A percentile compares a stretch with the other conserved stretches of the same genome.
Evolutionary conservation across 306 rosid species (phyloP).

Genomic region (Erythrophleum fordii): DNA sequence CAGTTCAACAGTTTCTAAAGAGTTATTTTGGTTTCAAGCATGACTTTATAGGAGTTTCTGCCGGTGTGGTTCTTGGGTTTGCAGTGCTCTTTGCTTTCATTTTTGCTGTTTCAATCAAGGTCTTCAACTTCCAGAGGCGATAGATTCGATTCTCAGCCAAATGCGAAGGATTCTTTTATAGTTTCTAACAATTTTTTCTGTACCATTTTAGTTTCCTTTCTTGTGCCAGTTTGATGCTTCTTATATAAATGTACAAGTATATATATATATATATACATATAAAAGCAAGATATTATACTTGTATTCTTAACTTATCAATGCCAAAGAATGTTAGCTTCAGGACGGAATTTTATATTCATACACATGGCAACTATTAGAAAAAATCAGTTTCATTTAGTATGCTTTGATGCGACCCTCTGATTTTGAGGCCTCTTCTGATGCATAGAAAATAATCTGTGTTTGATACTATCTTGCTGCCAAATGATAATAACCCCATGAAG

Average conservation of each 20-base stretch:
- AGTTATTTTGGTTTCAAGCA: slow-evolving; percentile 44
- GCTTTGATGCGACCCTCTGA: too few species aligned
- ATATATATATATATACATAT: not conserved
- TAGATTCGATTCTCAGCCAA: not conserved
- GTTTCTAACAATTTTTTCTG: not conserved
- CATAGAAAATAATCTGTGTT: not conserved
- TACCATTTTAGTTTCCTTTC: not conserved
- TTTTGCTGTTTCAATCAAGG: slow-evolving; percentile 38
- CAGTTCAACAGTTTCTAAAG: slow-evolving; percentile 34
- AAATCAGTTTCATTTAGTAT: not conserved
- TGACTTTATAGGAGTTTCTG: slow-evolving; percentile 39
- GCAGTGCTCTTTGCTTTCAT: slow-evolving; percentile 41
- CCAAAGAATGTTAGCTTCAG: not conserved
- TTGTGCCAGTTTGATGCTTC: slow-evolving; percentile 2
- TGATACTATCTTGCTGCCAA: too few species aligned
- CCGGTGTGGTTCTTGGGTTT: slow-evolving; percentile 18
- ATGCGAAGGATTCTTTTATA: not conserved
- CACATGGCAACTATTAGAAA: not conserved
- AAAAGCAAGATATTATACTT: not conserved
- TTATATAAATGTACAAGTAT: slow-evolving; percentile 33
- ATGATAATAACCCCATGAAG: too few species aligned
- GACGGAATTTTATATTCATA: not conserved
- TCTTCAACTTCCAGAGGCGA: slow-evolving; percentile 52
- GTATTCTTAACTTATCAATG: slow-evolving; percentile 20
- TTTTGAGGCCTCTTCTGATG: not conserved